Conservation (phyloP, 192 early-diverging fungal genomes). For the Mortierella claussenii region DNA sequence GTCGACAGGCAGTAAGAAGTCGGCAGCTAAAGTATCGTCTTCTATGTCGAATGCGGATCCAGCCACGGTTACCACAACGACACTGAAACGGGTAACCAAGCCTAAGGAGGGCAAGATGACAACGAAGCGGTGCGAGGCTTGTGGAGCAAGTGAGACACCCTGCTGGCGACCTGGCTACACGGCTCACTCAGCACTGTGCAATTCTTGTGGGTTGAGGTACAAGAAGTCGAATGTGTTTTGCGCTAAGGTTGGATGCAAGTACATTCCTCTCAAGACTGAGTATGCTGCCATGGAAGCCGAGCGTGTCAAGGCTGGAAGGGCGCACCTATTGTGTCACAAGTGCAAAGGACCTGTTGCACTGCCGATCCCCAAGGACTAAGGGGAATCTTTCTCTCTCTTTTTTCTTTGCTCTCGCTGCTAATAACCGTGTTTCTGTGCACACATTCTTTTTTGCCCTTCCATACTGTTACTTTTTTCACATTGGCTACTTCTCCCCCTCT, state of each 20-base stretch:
- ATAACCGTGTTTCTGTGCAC: too few relatives aligned
- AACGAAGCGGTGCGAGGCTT: constrained; percentile 51
- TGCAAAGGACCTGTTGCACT: constrained; percentile 31
- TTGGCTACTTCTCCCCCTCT: not conserved
- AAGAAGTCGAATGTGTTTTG: constrained; percentile 58
- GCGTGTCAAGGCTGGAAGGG: constrained; percentile 25
- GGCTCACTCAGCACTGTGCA: constrained; percentile 48
- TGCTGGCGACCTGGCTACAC: constrained; percentile 58
- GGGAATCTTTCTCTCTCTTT: not conserved
- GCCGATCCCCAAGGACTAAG: constrained; percentile 23
- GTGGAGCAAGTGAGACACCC: constrained; percentile 51
- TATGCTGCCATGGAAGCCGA: constrained; percentile 55
- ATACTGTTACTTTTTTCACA: not conserved
- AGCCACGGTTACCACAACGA: not conserved
- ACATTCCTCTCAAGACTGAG: constrained; percentile 58
- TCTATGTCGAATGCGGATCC: not conserved
- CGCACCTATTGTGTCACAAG: constrained; percentile 29
- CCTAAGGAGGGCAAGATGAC: constrained; percentile 6
- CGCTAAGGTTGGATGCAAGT: constrained; percentile 51
- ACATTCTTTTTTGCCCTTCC: not conserved
- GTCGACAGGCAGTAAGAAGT: not conserved
- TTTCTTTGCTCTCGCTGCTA: not conserved
- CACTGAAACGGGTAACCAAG: constrained; percentile 4
- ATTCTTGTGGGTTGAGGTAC: constrained; percentile 56
- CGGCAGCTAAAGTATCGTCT: not conserved